phyloP scores from a whole-genome alignment of 139 green algal species.

The Diplosphaera chodatii region DNA sequence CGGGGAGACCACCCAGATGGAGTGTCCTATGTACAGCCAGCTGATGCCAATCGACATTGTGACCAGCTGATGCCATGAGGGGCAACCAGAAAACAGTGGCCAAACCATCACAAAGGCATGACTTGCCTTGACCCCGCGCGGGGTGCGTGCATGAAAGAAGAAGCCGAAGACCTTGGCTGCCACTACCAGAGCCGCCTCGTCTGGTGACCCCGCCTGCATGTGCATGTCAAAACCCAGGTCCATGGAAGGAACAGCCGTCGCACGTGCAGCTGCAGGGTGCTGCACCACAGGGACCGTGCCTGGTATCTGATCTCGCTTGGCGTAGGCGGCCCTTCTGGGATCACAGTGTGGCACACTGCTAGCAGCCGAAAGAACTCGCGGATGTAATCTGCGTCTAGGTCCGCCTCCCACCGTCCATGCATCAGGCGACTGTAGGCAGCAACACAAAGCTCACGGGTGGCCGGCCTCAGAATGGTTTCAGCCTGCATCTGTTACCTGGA shows the following conservation, averaged over 20 bases:
- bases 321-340: conserved; percentile 42
- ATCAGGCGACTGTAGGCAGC: conserved; percentile 68
- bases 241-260: too few relatives aligned
- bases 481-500: too few relatives aligned
- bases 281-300: neutral
- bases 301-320: conserved; percentile 21
- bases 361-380: conserved; percentile 67
- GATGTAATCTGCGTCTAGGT: conserved; percentile 24
- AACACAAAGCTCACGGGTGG: too few relatives aligned
- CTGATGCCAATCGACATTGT: too few relatives aligned
- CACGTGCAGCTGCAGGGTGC: neutral
- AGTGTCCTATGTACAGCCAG: neutral
- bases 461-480: too few relatives aligned
- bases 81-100: too few relatives aligned
- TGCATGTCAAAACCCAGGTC: too few relatives aligned
- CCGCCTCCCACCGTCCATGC: conserved; percentile 52
- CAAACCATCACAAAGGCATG: too few relatives aligned
- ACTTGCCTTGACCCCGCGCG: conserved; percentile 6
- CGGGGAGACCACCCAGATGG: too few relatives aligned
- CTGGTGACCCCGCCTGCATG: conserved; percentile 79
- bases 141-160: conserved; percentile 44
- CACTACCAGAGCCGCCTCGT: conserved; percentile 76
- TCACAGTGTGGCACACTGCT: conserved; percentile 74
- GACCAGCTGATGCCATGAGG: too few relatives aligned
- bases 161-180: conserved; percentile 68